Evolutionary conservation across 805 yeast genomes (phyloP).

Genomic region (Pichia paraexigua): DNA sequence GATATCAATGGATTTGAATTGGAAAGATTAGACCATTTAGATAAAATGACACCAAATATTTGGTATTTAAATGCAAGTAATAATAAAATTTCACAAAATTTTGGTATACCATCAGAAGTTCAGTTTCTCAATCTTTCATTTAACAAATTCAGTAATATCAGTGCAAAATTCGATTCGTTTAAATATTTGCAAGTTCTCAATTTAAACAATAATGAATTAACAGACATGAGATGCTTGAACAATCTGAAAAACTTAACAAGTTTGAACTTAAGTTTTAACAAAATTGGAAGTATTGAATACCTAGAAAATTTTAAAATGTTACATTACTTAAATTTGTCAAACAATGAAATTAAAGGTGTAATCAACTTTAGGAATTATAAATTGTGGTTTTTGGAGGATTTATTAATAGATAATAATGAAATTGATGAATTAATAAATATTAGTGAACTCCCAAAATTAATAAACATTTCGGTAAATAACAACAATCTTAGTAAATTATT

Average conservation of each 20-base stretch:
- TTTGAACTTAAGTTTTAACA: conserved; percentile 33
- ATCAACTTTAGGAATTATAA: conserved; percentile 30
- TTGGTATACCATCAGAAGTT: conserved; percentile 37
- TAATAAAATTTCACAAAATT: conserved; percentile 36
- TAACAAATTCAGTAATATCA: conserved; percentile 34
- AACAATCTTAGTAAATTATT: conserved; percentile 30
- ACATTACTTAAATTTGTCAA: conserved; percentile 33
- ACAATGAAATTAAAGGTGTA: conserved; percentile 33
- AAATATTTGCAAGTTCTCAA: conserved; percentile 36
- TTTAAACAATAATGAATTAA: conserved; percentile 32
- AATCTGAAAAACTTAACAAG: conserved; percentile 35
- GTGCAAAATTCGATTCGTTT: conserved; percentile 32
- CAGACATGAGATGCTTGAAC: conserved; percentile 30
- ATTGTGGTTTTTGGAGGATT: conserved; percentile 35
- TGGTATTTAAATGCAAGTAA: conserved; percentile 32
- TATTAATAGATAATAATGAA: conserved; percentile 37
- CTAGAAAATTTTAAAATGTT: conserved; percentile 34
- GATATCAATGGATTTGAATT: conserved; percentile 29
- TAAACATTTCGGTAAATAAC: conserved; percentile 35
- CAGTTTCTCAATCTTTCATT: conserved; percentile 32
- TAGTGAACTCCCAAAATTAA: conserved; percentile 29
- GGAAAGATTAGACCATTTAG: conserved; percentile 36
- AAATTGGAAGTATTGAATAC: conserved; percentile 30
- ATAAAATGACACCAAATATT: conserved; percentile 37
- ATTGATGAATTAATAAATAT: conserved; percentile 30